Evolutionary conservation across 768 basidiomycete genomes (phyloP), one percentile per base, ranked within the genome.

Genomic region (Punctularia strigosozonata): DNA sequence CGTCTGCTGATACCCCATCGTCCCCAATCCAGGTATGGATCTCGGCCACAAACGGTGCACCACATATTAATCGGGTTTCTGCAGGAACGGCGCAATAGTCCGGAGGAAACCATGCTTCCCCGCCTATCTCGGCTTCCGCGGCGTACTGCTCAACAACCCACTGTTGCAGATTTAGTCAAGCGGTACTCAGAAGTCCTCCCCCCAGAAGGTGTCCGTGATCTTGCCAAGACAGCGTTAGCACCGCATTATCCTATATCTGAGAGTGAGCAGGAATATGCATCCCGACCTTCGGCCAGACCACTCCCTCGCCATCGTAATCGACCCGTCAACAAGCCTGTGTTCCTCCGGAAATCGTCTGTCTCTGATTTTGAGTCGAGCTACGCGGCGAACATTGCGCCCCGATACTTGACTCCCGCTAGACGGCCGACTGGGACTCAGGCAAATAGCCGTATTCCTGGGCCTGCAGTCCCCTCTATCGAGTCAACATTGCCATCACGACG

Each of bases 281-380:
- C 63, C 15, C 40, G 53, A 47, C 31, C 48, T 8, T 54, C 58
- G 25, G 39, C 58, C 21, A 59, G 54, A 25, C 56, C 56, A 40
- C 47, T 39, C 13, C 42, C 50, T 8, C 70, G 68, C 25, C 66
- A 52, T 45, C 73, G 67, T 46, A 64, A 63, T 24, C 66, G 72
- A 42, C 58, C 69, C 31, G 49, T 60, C 12, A 70, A 65, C 51
- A 76, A 75, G 45, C 59, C 74, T 26, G n/a, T n/a, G n/a, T n/a
- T n/a, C n/a, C n/a, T n/a, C n/a, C n/a, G n/a, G n/a, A n/a, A n/a
- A n/a, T n/a, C n/a, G n/a, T 79, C 80, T 6, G 66, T 68, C 7
- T 92, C 90, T 5, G 91, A 94, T 53, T 88, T 88, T 39, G 91
- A 94, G 59, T 76, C 83, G 40, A 77, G 90, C 34, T 94, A 92